Evolutionary conservation across 106 monocot species (phyloP).

Genomic region (Platanthera zijinensis): DNA sequence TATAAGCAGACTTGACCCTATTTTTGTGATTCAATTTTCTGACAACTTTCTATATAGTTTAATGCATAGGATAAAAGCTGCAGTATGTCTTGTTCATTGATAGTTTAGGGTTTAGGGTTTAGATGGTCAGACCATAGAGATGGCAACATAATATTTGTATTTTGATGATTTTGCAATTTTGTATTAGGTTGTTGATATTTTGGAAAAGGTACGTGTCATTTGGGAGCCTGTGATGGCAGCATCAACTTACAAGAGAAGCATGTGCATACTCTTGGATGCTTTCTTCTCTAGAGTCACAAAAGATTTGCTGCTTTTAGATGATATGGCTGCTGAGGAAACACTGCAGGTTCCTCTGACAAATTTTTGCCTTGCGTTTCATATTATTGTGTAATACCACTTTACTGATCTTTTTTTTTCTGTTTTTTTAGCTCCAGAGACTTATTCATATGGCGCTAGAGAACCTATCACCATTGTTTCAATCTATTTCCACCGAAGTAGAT

Average conservation of each 20-base stretch:
- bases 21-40: too few relatives aligned
- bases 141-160: not conserved
- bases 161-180: not conserved
- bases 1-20: too few relatives aligned
- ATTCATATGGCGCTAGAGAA: conserved; percentile 73
- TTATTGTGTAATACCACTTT: not conserved
- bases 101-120: not conserved
- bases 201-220: conserved; percentile 78
- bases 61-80: too few relatives aligned
- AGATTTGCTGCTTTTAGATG: conserved; percentile 87
- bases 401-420: conserved; percentile 1
- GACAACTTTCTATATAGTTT: too few relatives aligned
- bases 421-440: conserved; percentile 70
- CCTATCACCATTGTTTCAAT: conserved; percentile 50
- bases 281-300: conserved; percentile 66
- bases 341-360: conserved; percentile 55
- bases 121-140: not conserved
- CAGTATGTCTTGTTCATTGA: not conserved
- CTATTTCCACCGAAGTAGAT: conserved; percentile 26
- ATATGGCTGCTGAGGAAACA: conserved; percentile 93
- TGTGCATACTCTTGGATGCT: conserved; percentile 48
- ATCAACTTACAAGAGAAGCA: conserved; percentile 60
- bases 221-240: conserved; percentile 67
- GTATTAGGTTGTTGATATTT: conserved; percentile 65
- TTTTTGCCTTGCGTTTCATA: not conserved